Evolutionary conservation across 2,329 filamentous ascomycete species (phyloP).

Genomic region (Neoscytalidium dimidiatum): DNA sequence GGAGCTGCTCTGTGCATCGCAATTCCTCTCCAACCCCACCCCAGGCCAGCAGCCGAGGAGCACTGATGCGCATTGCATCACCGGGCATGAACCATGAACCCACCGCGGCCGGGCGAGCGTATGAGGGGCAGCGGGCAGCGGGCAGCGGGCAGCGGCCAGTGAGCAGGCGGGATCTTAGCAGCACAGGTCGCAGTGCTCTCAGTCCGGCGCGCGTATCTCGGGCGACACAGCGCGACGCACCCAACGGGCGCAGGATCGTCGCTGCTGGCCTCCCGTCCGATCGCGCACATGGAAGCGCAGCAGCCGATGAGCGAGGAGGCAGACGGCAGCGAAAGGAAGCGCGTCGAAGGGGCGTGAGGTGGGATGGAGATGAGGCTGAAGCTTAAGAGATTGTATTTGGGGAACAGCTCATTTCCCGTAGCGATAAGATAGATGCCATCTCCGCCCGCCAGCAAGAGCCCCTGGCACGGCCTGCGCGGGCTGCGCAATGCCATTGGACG

Average conservation of each 20-base stretch:
- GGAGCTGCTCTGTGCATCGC: constrained; percentile 3
- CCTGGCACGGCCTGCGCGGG: background rate
- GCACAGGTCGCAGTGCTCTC: constrained; percentile 12
- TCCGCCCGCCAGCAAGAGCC: too few species aligned
- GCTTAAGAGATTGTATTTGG: constrained; percentile 12
- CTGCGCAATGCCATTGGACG: background rate
- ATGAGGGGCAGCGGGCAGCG: too few species aligned
- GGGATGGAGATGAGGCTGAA: constrained; percentile 14
- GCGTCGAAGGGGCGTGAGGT: background rate
- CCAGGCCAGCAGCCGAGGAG: background rate
- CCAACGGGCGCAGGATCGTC: background rate
- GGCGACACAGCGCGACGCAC: background rate
- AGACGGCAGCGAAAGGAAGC: background rate
- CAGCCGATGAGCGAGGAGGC: background rate
- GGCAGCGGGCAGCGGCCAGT: too few species aligned
- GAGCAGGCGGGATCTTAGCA: background rate
- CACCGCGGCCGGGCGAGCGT: too few species aligned
- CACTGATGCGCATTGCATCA: background rate
- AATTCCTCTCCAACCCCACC: constrained; percentile 8
- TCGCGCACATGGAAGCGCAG: background rate
- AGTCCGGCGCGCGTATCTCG: constrained; percentile 11
- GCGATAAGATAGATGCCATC: constrained; percentile 3
- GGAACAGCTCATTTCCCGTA: constrained; percentile 8
- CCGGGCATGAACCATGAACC: background rate
- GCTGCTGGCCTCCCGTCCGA: background rate